These are phyloP conservation scores for Penicillium manginii DNA, from an alignment of 495 filamentous ascomycete species.

Conservation along the genomic window DNA sequence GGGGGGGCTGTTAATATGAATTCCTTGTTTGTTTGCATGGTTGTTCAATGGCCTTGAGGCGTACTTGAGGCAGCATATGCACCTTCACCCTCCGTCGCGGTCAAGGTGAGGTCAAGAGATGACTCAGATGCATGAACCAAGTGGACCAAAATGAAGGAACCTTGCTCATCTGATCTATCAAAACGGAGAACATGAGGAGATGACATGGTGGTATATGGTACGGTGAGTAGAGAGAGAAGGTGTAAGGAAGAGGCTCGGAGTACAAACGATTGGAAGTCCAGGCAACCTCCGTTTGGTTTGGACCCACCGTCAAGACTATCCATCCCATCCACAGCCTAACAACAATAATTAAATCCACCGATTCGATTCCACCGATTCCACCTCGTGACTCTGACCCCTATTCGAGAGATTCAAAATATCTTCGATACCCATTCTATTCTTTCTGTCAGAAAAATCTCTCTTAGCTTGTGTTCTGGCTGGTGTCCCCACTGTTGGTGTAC, in stretches of 20 bases:
- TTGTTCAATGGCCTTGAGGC: no score
- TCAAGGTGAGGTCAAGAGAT: slow-evolving; percentile 62
- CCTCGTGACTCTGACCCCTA: no score
- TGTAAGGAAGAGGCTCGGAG: not conserved
- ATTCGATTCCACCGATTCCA: no score
- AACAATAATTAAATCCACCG: no score
- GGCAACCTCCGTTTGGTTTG: no score
- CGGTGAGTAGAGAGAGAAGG: not conserved
- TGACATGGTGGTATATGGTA: slow-evolving; percentile 9
- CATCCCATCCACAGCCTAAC: no score
- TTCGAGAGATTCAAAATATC: no score
- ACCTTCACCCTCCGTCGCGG: slow-evolving; percentile 68
- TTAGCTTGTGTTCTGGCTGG: no score
- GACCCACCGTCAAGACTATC: no score
- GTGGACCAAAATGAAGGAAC: slow-evolving; percentile 61
- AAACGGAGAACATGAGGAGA: slow-evolving; percentile 54
- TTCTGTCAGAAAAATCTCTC: no score
- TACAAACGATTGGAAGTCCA: not conserved
- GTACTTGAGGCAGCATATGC: slow-evolving; percentile 63
- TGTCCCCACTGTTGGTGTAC: not conserved
- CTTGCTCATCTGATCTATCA: slow-evolving; percentile 55
- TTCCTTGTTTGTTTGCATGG: not conserved
- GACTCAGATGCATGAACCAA: slow-evolving; percentile 46
- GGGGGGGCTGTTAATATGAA: slow-evolving; percentile 4
- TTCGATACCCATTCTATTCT: no score